Percentiles rank a stretch among this genome's conserved stretches.
phyloP scores from a whole-genome alignment of 257 asterid genomes.

The Jacaranda copaia region DNA sequence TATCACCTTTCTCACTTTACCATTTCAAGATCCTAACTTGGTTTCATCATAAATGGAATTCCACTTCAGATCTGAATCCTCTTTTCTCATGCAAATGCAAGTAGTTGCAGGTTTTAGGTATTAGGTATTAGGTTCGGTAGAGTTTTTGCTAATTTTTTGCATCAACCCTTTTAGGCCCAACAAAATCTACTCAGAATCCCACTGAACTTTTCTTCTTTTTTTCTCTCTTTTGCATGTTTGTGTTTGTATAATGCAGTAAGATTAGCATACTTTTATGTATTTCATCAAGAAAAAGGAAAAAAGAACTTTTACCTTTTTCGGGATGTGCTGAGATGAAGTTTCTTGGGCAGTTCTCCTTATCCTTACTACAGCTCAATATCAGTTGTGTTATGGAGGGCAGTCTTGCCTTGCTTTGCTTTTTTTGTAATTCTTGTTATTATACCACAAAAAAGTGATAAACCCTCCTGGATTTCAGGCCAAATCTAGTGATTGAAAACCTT shows the following conservation, averaged over 20 bases:
- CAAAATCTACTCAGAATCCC: slow-evolving; percentile 17
- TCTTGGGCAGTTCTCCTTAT: not conserved
- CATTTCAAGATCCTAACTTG: slow-evolving; percentile 8
- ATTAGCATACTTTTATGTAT: not conserved
- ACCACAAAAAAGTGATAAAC: too few relatives aligned
- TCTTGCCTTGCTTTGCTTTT: not conserved
- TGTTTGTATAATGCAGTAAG: not conserved
- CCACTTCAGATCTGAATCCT: slow-evolving; percentile 7
- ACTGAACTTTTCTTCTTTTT: not conserved
- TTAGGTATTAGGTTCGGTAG: not conserved
- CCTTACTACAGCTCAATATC: slow-evolving; percentile 24
- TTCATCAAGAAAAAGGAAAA: slow-evolving; percentile 10
- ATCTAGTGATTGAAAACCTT: slow-evolving; percentile 7
- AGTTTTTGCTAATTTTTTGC: not conserved
- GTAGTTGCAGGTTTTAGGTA: not conserved
- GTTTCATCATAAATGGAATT: slow-evolving; percentile 18
- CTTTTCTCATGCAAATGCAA: not conserved
- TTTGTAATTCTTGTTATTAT: not conserved
- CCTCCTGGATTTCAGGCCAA: not conserved
- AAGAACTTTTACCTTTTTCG: slow-evolving; percentile 1
- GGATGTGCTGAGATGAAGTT: slow-evolving; percentile 1
- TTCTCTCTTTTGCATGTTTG: not conserved
- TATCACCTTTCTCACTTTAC: not conserved
- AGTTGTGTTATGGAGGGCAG: slow-evolving; percentile 2
- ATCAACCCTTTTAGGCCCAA: not conserved